Base-by-base conservation (phyloP, 345 rosid species). In the Erucastrum elatum region DNA sequence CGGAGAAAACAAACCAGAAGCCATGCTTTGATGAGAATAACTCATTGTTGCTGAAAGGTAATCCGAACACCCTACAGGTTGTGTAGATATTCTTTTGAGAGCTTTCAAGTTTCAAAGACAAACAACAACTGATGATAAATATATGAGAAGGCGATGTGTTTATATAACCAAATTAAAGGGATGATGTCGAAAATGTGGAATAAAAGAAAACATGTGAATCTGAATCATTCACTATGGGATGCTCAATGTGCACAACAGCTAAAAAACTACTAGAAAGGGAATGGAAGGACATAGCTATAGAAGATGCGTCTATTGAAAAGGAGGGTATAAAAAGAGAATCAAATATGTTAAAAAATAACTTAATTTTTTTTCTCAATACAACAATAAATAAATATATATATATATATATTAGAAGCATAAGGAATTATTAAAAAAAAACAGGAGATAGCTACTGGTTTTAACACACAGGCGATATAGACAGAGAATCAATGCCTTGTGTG, bases 401-500 rank as follows among this genome's bases (percentile, higher is more conserved):
- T 21, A 21, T 21, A 21, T 21, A 21, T 21, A 21, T 80, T 33
- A 77, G 85, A 70, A 86, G 75, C 80, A 73, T 35, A 44, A 59
- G 44, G 74, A 60, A 69, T 74, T 44, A 66, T 39, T 8, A 72
- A 77, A 70, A 80, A 83, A 85, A 83, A 68, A 64, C n/a, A 35
- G 66, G 67, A 79, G 77, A 75, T 75, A 75, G 75, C 56, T 65
- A 70, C 75, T 31, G 49, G 71, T 65, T 35, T 29, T 33, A 71
- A 64, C 25, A 78, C 27, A 65, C 60, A 73, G 46, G 25, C 13
- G 25, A 76, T 30, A 35, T 59, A 65, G 27, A 66, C 66, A 87
- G 83, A 74, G 95, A 89, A 92, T 92, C 92, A 86, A 89, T 90
- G 76, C 89, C 86, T 87, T 75, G 80, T 78, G 72, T 86, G 81